Evolutionary conservation across 306 rosid genomes (phyloP), one percentile per base, ranked within the genome.

Genomic region (Echinosophora koreensis): DNA sequence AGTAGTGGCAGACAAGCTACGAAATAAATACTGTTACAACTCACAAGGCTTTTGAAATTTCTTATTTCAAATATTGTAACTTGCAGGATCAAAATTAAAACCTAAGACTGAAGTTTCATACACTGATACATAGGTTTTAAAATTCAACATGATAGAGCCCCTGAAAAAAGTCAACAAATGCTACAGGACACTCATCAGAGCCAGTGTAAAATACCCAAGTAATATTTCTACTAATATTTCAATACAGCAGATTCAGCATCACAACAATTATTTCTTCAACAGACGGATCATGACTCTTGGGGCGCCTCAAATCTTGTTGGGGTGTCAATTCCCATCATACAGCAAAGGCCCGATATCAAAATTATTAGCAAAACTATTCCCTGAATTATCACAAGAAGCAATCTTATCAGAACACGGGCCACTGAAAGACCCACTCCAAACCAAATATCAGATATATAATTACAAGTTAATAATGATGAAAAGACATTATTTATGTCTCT

Each of bases 251-350:
- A 74, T 44, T 79, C 52, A 22, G 70, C 73, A 81, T 65, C 65
- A 41, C 64, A 64, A 32, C 64, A 52, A 49, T n/a, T 74, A 62
- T 69, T 71, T 74, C 84, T 78, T 74, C 76, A 59, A 82, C 58
- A 58, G 54, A 75, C 51, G 67, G 57, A 73, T 92, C 86, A 92
- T 73, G 86, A 89, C 69, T 95, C 99, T 75, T 92, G 97, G 16
- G 96, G 94, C 4, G 87, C 27, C 94, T 95, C 97, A 80, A 92
- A 95, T 88, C 97, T 90, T 18, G 99, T 88, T 63, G 99, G 99
- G 35, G 97, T 89, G 84, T 92, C 99, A 37, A 95, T 95, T 71
- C 96, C 97, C 99, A 95, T 92, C 99, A 92, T 95, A 80, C 97
- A 95, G 88, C 99, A 90, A 76, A 92, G 93, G 63, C 99, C 99